Evolutionary conservation across 805 yeast genomes (phyloP), one percentile per base, ranked within the genome.

Genomic region (Candida multigemmis): DNA sequence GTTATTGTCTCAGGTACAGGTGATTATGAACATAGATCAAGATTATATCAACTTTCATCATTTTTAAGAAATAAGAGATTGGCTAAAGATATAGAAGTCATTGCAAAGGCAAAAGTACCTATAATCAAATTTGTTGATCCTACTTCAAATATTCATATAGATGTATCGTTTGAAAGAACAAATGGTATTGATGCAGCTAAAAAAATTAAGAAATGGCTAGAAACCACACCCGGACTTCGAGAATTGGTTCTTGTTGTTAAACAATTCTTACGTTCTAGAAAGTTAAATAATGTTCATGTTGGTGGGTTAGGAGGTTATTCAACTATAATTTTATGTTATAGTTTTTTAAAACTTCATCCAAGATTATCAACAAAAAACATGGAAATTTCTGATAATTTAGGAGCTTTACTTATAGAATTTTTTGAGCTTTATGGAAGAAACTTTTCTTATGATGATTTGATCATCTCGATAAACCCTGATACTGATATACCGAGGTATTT

Each of bases 251-350:
- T 89, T 25, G 73, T 86, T 2, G 68, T 89, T 5, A 87, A 91
- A 52, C 95, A 83, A 46, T 89, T 87, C 44, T 61, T 89, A 26
- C 63, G 85, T 17, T 74, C 84, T 2, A 64, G 96, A 42, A 72
- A 68, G 32, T 59, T 87, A 34, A 85, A 86, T 43, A 80, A 83
- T 36, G 97, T 89, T 10, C 93, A 81, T 41, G 76, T 77, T 13
- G 98, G 98, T 27, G 97, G 97, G 0, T 57, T 89, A 5, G 97
- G 98, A 22, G 97, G 97, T 0, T 89, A 79, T 48, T 74, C 96
- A 6, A 82, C 84, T n/a, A 84, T 87, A 23, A 86, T 96, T 42
- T 45, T 91, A 46, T 85, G 81, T 11, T 77, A 76, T 41, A 75
- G 89, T 11, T 86, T 87, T 44, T 53, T 87, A 35, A 69, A 64